Evolutionary conservation across 2,329 filamentous ascomycete genomes (phyloP), one percentile per base, ranked within the genome.

Genomic region (Monosporascus sp.): DNA sequence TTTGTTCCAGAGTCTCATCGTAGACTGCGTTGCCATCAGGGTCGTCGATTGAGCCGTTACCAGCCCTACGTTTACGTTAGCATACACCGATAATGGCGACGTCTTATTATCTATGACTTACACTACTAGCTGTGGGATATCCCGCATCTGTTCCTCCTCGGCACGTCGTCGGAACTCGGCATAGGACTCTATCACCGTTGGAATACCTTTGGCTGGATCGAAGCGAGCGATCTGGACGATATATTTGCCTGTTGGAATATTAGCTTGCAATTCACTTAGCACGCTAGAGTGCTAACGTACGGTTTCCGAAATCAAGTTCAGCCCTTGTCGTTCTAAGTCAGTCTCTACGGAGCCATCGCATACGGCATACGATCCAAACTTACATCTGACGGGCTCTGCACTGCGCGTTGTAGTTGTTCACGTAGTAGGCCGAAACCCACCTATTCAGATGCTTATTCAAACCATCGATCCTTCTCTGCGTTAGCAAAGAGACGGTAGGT

Each of bases 181-280:
- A 58, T 92, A 94, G 1, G 87, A 81, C 57, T 88, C 83, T 53
- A 94, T 80, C 7, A 91, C 87, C 50, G 89, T 87, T 0, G 86
- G 83, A 43, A 93, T 91, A 8, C 89, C 89, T 72, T 93, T 94
- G 47, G 88, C 84, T 0, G 89, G 89, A 60, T 94, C 89, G 66
- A 94, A 94, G 20, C 89, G 86, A 1, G 89, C 88, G 26, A 93
- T 82, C 66, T 94, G 89, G 6, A 87, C 79, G 60, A 94, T 89
- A 68, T 91, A 94, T 64, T 85, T 80, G 59, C 86, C 79, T 75
- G 53, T 53, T 47, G 54, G 54, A 37, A 26, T 41, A 43, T 59
- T 50, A 44, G 51, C 22, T 9, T 4, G 4, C 40, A 20, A 24
- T 16, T 19, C 6, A 11, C 22, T 16, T 3, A n/a, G 35, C 24